Percentiles rank a stretch among this genome's conserved stretches.
These are phyloP conservation scores for Cyclaneusma minus DNA, from an alignment of 2,329 filamentous ascomycete species.

Conservation along the genomic window DNA sequence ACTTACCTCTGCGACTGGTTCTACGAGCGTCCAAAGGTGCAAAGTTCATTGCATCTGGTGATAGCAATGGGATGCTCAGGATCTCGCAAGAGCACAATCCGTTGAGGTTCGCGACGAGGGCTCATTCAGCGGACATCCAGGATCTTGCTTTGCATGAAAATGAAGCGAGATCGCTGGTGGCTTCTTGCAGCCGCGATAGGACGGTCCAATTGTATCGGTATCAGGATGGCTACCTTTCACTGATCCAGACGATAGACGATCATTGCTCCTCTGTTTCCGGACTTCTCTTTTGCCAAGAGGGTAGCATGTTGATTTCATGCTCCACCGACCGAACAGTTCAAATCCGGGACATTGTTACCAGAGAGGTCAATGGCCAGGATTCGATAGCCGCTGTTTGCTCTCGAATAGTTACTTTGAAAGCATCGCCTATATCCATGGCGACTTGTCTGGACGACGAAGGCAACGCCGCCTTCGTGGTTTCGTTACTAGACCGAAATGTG, in stretches of 20 bases:
- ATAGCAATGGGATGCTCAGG: constrained; percentile 70
- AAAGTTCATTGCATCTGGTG: constrained; percentile 62
- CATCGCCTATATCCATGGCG: constrained; percentile 74
- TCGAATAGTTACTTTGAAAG: constrained; percentile 67
- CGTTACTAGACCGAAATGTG: constrained; percentile 42
- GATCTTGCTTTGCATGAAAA: constrained; percentile 60
- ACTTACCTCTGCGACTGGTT: constrained; percentile 41
- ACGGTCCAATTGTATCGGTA: constrained; percentile 79
- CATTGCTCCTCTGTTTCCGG: constrained; percentile 75
- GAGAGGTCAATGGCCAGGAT: constrained; percentile 42
- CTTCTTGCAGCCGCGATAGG: constrained; percentile 73
- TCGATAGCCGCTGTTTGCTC: constrained; percentile 63
- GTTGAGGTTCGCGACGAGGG: constrained; percentile 61
- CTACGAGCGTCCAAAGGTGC: constrained; percentile 44
- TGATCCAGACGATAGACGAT: constrained; percentile 84
- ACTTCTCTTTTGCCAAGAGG: constrained; percentile 61
- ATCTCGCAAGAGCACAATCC: constrained; percentile 33
- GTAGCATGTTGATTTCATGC: constrained; percentile 61
- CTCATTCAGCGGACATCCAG: constrained; percentile 74
- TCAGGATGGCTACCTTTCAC: constrained; percentile 43
- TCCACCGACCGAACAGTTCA: constrained; percentile 81
- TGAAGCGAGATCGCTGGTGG: constrained; percentile 49
- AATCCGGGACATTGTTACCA: constrained; percentile 60
- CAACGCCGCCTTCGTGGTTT: constrained; percentile 33
- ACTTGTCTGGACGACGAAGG: constrained; percentile 40